phyloP scores from a whole-genome alignment of 768 basidiomycete genomes.

The Mycena floridula region DNA sequence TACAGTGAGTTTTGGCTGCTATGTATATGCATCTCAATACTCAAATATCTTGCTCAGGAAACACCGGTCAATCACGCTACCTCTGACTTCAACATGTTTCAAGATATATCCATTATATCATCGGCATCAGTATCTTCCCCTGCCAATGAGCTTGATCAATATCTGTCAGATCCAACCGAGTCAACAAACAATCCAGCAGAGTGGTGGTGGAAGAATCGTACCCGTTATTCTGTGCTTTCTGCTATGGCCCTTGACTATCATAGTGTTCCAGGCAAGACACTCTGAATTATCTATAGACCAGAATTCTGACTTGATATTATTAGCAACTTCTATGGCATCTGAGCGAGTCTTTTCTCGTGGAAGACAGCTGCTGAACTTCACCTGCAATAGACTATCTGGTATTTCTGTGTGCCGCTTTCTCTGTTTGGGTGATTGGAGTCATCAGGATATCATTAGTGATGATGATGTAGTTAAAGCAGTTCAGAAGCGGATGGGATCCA shows the following conservation, averaged over 20 bases:
- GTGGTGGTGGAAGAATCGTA: slow-evolving; percentile 11
- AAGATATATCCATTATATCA: slow-evolving; percentile 1
- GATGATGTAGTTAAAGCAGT: no score
- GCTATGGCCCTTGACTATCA: slow-evolving; percentile 10
- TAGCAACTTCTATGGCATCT: slow-evolving; percentile 9
- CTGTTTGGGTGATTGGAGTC: slow-evolving; percentile 12
- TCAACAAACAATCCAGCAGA: slow-evolving; percentile 7
- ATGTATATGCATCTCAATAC: not conserved
- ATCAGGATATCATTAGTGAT: no score
- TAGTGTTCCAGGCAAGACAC: slow-evolving; percentile 8
- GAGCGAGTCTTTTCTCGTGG: slow-evolving; percentile 11
- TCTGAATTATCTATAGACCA: not conserved
- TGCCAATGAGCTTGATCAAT: slow-evolving; percentile 3
- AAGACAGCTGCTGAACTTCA: slow-evolving; percentile 10
- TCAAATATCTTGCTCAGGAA: no score
- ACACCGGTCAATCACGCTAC: no score
- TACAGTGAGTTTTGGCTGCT: not conserved
- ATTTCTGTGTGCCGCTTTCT: slow-evolving; percentile 5
- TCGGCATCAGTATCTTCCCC: not conserved
- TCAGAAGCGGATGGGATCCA: no score
- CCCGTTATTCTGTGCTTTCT: slow-evolving; percentile 6
- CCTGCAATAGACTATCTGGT: slow-evolving; percentile 7
- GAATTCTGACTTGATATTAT: not conserved
- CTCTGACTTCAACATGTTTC: no score
- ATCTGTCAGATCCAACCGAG: slow-evolving; percentile 5